These are phyloP conservation scores for Gnaphalium uliginosum DNA, from an alignment of 129 eudicot species.

Conservation along the genomic window DNA sequence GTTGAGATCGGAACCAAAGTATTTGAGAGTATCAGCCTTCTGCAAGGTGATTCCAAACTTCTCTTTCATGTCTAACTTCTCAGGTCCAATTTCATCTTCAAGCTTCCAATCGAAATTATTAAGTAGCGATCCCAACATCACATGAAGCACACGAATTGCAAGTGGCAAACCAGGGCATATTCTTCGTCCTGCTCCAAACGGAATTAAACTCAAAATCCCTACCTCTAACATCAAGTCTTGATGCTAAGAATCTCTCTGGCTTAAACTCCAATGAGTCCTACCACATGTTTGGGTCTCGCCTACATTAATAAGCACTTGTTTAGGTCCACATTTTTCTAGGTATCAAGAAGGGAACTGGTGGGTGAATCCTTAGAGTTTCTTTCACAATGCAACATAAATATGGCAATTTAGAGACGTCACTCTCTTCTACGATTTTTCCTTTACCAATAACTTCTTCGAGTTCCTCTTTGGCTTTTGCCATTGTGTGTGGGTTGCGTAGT, in stretches of 20 bases:
- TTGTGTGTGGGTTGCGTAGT: conserved; percentile 11
- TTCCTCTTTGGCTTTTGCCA: conserved; percentile 26
- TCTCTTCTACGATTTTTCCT: conserved; percentile 24
- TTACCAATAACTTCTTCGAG: conserved; percentile 25
- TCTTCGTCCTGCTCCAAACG: background rate
- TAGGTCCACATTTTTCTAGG: too few relatives aligned
- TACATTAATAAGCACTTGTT: background rate
- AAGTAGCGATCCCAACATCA: background rate
- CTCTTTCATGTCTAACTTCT: background rate
- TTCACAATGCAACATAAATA: conserved; percentile 15
- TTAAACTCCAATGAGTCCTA: background rate
- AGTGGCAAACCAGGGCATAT: background rate
- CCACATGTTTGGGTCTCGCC: background rate
- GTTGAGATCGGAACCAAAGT: too few relatives aligned
- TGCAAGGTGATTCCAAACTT: background rate
- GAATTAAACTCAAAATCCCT: background rate
- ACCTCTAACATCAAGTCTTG: background rate
- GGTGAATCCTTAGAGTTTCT: too few relatives aligned
- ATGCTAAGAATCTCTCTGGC: background rate
- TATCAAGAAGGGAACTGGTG: too few relatives aligned
- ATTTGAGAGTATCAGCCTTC: background rate
- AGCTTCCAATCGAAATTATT: background rate
- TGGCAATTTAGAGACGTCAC: conserved; percentile 33
- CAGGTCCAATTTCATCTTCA: background rate
- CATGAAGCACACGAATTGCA: background rate